phyloP scores from a whole-genome alignment of 78 protist species.

The Dictyostelium firmibasis region DNA sequence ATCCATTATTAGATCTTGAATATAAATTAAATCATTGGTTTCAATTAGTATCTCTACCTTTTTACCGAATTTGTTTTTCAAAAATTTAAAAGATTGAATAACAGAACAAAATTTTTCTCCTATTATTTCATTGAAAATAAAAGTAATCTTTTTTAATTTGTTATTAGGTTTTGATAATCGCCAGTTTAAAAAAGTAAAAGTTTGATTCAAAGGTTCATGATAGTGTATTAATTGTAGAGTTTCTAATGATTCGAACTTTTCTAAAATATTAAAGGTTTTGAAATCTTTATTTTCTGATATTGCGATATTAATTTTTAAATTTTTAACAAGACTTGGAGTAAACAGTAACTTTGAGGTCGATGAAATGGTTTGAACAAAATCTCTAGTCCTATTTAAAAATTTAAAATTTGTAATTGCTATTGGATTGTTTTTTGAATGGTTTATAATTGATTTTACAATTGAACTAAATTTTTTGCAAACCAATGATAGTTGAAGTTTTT shows the following conservation, averaged over 20 bases:
- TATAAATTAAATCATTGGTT: background rate
- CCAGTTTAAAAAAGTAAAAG: background rate
- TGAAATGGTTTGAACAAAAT: no score
- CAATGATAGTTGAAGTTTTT: background rate
- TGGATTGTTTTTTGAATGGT: background rate
- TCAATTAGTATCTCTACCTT: background rate
- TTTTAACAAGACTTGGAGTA: background rate
- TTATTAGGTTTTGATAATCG: background rate
- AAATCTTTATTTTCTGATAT: background rate
- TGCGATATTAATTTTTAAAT: background rate
- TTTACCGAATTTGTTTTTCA: background rate
- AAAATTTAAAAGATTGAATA: no score
- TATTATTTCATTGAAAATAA: no score
- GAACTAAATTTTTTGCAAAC: background rate
- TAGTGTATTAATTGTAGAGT: background rate
- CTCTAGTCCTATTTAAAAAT: no score
- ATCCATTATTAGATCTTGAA: background rate
- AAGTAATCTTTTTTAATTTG: background rate
- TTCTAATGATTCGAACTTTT: background rate
- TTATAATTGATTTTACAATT: background rate
- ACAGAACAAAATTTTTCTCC: no score
- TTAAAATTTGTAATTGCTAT: background rate
- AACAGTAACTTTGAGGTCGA: background rate
- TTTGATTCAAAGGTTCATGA: no score
- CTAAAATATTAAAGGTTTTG: background rate